Evolutionary conservation across 331 rosid species (phyloP), one percentile per base, ranked within the genome.

Genomic region (Quercus tomentella): DNA sequence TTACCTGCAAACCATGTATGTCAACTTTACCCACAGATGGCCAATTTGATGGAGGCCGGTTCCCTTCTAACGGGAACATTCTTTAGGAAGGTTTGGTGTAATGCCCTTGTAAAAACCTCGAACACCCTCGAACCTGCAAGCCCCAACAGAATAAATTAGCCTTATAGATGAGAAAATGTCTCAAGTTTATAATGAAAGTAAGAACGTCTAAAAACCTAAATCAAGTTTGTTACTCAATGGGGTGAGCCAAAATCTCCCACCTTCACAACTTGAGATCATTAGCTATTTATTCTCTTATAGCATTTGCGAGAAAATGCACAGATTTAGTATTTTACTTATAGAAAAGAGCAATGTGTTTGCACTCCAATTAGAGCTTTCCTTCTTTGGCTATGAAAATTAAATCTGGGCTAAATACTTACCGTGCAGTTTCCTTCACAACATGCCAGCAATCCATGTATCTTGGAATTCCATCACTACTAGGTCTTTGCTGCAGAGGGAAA

Each of bases 391-490:
- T 5, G 72, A 25, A 74, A 68, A 72, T 55, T 20, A 56, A 62
- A 85, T 70, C 41, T 21, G 21, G 77, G 80, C 45, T 33, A 56
- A 74, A 28, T 69, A 76, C 73, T 82, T 76, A 93, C 97, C 97
- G 85, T 21, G 85, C 89, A 62, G 96, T 91, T 82, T 95, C 93
- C 90, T 88, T 93, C 80, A 91, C 74, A 61, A 89, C 99, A 81
- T 93, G 97, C 90, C 89, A 89, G 76, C 91, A 91, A 82, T 89
- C 98, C 76, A 85, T 79, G 84, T 93, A 95, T 91, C 92, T 90
- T 55, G 93, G 97, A 83, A 88, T 76, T 52, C 95, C 92, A 65
- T 91, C 87, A 51, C 73, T 78, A 65, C 84, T 81, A 12, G 94
- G 98, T 52, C 93, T 87, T 93, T 93, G 97, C 97, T 92, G 92